Percentiles rank a stretch among this genome's conserved stretches.
Conservation (phyloP, 495 filamentous ascomycete species). For the Penicillium egyptiacum region DNA sequence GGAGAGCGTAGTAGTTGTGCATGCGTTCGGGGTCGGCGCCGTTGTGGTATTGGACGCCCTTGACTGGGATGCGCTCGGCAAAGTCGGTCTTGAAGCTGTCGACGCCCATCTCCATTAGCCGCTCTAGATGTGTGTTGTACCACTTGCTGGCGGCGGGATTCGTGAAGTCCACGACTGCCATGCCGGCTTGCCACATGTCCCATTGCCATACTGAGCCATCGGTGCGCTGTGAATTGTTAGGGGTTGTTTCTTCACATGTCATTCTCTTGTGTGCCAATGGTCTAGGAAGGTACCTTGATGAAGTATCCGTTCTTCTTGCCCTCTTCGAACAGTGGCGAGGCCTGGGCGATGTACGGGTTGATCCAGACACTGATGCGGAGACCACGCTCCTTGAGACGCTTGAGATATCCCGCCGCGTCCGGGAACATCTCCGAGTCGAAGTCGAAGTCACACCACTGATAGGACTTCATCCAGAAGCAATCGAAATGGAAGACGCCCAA, state of each 20-base stretch:
- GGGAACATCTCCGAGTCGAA: conserved; percentile 70
- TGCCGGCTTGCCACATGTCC: conserved; percentile 74
- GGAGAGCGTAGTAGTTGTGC: conserved; percentile 74
- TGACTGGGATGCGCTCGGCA: conserved; percentile 66
- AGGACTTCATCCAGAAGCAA: conserved; percentile 65
- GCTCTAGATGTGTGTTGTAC: conserved; percentile 57
- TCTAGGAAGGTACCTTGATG: conserved; percentile 46
- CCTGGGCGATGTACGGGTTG: conserved; percentile 69
- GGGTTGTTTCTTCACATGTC: not conserved
- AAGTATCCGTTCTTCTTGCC: conserved; percentile 68
- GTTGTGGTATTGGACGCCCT: conserved; percentile 59
- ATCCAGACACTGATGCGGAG: conserved; percentile 71
- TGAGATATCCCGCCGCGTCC: conserved; percentile 61
- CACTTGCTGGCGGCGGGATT: conserved; percentile 65
- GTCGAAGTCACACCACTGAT: conserved; percentile 73
- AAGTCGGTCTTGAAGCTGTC: conserved; percentile 76
- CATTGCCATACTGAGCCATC: conserved; percentile 73
- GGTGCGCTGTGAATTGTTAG: conserved; percentile 39
- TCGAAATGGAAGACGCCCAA: conserved; percentile 72
- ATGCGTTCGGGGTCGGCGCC: conserved; percentile 59
- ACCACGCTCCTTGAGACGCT: conserved; percentile 60
- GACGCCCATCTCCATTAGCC: conserved; percentile 63
- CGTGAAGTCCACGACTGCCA: conserved; percentile 73
- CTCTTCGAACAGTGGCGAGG: conserved; percentile 61
- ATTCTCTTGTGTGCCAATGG: not conserved